Percentiles rank a stretch among this genome's conserved stretches.
phyloP scores from a whole-genome alignment of 345 rosid species.

The Tarenaya hassleriana region DNA sequence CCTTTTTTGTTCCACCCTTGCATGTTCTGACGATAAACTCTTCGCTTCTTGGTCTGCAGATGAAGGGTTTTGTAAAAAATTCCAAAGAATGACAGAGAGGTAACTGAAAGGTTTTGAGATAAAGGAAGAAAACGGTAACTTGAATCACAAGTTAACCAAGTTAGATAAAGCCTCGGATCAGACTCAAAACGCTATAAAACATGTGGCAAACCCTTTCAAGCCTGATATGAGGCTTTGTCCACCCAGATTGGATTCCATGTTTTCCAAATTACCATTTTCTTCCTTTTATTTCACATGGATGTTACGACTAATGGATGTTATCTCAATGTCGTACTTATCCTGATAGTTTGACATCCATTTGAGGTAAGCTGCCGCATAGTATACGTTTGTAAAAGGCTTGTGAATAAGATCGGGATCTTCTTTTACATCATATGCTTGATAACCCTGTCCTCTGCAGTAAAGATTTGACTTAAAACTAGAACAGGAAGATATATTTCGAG shows the following conservation, averaged over 20 bases:
- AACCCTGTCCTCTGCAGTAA: slow-evolving; percentile 58
- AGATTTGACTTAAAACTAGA: slow-evolving; percentile 16
- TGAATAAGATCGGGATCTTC: slow-evolving; percentile 58
- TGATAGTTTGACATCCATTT: slow-evolving; percentile 70
- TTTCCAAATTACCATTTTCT: no score
- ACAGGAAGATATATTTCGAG: slow-evolving; percentile 3
- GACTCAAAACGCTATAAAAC: no score
- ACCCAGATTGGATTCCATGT: no score
- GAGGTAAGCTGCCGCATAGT: slow-evolving; percentile 87
- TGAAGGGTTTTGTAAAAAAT: slow-evolving; percentile 15
- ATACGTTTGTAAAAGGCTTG: slow-evolving; percentile 72
- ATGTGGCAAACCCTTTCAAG: no score
- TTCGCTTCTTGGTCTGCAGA: slow-evolving; percentile 74
- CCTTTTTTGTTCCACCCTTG: slow-evolving; percentile 71
- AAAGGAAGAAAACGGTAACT: no score
- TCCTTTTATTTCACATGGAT: slow-evolving; percentile 2
- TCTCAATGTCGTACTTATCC: slow-evolving; percentile 43
- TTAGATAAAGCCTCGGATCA: no score
- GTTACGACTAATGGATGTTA: background rate
- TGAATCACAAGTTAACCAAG: no score
- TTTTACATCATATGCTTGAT: slow-evolving; percentile 45
- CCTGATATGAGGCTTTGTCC: no score
- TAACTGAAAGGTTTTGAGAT: no score
- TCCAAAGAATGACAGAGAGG: background rate
- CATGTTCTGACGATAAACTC: slow-evolving; percentile 86